Percentiles rank a stretch among this genome's conserved stretches.
phyloP scores from a whole-genome alignment of 2,329 filamentous ascomycete species.

The Paraphaeosphaeria minitans region DNA sequence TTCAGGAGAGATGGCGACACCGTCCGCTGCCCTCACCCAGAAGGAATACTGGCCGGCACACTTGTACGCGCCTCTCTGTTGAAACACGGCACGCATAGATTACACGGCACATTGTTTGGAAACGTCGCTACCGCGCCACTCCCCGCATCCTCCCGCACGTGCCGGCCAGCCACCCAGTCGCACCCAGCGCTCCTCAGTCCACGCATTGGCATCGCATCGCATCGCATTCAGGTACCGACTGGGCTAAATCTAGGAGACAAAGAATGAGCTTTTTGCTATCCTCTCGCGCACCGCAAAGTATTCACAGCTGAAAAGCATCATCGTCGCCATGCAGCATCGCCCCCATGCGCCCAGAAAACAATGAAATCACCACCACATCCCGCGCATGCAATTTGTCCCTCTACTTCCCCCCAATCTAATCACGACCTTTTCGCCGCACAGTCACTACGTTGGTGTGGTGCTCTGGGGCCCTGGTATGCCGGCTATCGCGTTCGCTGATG shows the following conservation, averaged over 20 bases:
- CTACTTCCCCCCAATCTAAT: neutral
- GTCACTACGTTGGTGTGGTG: neutral
- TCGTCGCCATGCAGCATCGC: conserved; percentile 3
- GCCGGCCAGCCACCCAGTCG: neutral
- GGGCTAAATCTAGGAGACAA: neutral
- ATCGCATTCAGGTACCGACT: conserved; percentile 6
- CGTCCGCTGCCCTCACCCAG: too few relatives aligned
- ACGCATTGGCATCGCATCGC: neutral
- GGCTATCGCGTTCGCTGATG: neutral
- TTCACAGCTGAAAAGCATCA: conserved; percentile 13
- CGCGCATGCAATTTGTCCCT: conserved; percentile 11
- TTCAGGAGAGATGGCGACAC: neutral
- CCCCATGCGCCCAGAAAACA: conserved; percentile 5
- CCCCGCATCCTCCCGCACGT: neutral
- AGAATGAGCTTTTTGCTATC: neutral
- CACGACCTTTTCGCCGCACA: neutral
- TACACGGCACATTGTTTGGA: neutral
- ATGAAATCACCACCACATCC: neutral
- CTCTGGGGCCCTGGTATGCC: neutral
- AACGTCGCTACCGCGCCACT: neutral
- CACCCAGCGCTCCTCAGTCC: neutral
- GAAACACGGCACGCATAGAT: neutral
- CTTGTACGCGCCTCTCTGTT: neutral
- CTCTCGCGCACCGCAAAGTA: conserved; percentile 9
- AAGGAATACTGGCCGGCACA: neutral